Evolutionary conservation across 2,329 filamentous ascomycete species (phyloP).

Genomic region (Coniochaeta pulveracea): DNA sequence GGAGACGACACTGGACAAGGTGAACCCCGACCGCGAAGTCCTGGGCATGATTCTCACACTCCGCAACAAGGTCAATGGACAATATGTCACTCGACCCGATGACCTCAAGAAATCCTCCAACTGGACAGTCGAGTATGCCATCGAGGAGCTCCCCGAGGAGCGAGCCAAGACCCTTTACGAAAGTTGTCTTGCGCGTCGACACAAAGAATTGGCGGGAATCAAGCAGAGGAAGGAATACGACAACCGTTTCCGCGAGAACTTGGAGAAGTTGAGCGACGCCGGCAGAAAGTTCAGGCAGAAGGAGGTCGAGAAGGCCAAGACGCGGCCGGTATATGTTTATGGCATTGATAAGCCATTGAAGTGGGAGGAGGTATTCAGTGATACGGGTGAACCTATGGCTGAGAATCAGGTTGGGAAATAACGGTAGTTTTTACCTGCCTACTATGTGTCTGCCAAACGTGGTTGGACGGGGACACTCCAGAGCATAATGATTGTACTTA

Average conservation of each 20-base stretch:
- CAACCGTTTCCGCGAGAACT: constrained; percentile 28
- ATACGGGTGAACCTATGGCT: constrained; percentile 5
- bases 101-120: constrained; percentile 26
- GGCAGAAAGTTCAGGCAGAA: constrained; percentile 48
- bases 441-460: too few relatives aligned
- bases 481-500: too few relatives aligned
- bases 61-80: constrained; percentile 60
- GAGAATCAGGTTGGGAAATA: constrained; percentile 4
- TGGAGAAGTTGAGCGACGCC: constrained; percentile 29
- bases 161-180: constrained; percentile 42
- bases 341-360: constrained; percentile 24
- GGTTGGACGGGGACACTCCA: too few relatives aligned
- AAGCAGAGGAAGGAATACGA: constrained; percentile 34
- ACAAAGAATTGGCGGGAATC: constrained; percentile 32
- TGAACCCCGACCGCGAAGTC: constrained; percentile 24
- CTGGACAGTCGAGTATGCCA: constrained; percentile 72
- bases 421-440: too few relatives aligned
- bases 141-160: constrained; percentile 46
- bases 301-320: constrained; percentile 39
- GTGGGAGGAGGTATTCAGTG: constrained; percentile 23
- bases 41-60: constrained; percentile 63
- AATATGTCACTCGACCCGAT: constrained; percentile 49
- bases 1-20: not conserved
- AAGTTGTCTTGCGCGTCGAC: constrained; percentile 8
- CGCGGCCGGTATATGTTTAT: constrained; percentile 33